Base-by-base conservation (phyloP, 768 basidiomycete genomes). In the Trametes elegans region DNA sequence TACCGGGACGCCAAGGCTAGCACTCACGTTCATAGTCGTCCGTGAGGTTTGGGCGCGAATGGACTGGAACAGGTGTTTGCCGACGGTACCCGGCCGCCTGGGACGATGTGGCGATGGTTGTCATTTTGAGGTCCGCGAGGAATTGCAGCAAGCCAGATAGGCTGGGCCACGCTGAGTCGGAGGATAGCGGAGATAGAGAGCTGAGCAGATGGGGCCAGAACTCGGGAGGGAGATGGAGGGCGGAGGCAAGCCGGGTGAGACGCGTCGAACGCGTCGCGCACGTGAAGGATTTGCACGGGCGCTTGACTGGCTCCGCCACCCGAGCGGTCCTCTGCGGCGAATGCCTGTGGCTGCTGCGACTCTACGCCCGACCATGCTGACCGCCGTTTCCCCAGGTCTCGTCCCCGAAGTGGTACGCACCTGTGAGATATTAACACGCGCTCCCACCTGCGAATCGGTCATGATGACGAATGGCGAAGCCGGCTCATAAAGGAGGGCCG, bases 1-100 rank as follows among this genome's bases (percentile, higher is more conserved):
- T 4, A 13, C 23, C 10, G 13, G 34, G 23, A 16, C n/a, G n/a
- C n/a, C n/a, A n/a, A n/a, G n/a, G n/a, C n/a, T n/a, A n/a, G n/a
- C 18, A 57, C 68, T 57, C 69, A 90, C 88, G 79, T 75, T 90
- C 88, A 65, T 89, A 88, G 67, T 89, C 88, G 68, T 90, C 88
- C 31, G 81, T 79, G 18, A 83, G 70, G 61, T 64, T 69, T 27
- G 63, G 51, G 6, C 60, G 41, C 19, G 57, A 80, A 77, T 53
- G 80, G 73, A 14, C 64, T 72, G 29, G 62, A 10, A 40, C 66
- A 49, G 48, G 60, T 55, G 47, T 62, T 27, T 39, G 62, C 11
- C 58, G 49, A 7, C 55, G 58, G 40, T 54, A 54, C 3, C 51
- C 49, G 31, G 57, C 21, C 5, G 58, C 21, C 31, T 57, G 58